A percentile compares a stretch with the other conserved stretches of the same genome.
Evolutionary conservation across 2,329 filamentous ascomycete genomes (phyloP).

Genomic region (Colletotrichum brevisporum): DNA sequence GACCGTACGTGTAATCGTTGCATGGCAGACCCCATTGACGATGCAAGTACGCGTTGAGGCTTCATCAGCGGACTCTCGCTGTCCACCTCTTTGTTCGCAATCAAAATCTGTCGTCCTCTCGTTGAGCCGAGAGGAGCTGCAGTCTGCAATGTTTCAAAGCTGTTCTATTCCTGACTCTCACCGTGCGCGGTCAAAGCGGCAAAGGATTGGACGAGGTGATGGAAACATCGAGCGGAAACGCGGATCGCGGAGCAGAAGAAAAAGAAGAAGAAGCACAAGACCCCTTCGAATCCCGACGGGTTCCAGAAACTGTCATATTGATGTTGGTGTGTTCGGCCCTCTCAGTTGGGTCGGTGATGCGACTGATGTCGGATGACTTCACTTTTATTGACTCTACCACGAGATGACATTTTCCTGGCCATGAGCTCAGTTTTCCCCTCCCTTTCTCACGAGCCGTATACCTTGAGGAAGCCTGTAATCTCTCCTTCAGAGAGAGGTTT

Average conservation of each 20-base stretch:
- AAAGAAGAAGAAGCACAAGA: not conserved
- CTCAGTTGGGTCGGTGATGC: slow-evolving; percentile 1
- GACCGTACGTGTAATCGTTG: too few relatives aligned
- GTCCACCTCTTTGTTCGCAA: not conserved
- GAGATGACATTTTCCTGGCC: not conserved
- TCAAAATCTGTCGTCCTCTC: not conserved
- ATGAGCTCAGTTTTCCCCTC: not conserved
- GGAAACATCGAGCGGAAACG: not conserved
- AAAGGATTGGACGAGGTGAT: not conserved
- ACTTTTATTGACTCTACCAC: too few relatives aligned
- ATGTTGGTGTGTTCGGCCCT: slow-evolving; percentile 1
- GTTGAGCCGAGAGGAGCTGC: not conserved
- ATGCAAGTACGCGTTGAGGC: not conserved
- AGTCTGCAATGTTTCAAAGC: slow-evolving; percentile 16
- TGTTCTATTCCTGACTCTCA: slow-evolving; percentile 1
- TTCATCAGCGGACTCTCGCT: not conserved
- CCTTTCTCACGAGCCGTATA: slow-evolving; percentile 13
- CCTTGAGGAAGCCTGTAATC: slow-evolving; percentile 19
- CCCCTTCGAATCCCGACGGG: not conserved
- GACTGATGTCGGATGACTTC: slow-evolving; percentile 3
- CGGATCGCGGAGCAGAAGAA: not conserved
- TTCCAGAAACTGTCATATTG: not conserved
- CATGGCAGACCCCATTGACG: too few relatives aligned
- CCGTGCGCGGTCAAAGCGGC: not conserved
- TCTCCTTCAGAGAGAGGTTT: slow-evolving; percentile 23